Base-by-base conservation (phyloP, 441 rosid genomes). In the Adansonia rubrostipa region DNA sequence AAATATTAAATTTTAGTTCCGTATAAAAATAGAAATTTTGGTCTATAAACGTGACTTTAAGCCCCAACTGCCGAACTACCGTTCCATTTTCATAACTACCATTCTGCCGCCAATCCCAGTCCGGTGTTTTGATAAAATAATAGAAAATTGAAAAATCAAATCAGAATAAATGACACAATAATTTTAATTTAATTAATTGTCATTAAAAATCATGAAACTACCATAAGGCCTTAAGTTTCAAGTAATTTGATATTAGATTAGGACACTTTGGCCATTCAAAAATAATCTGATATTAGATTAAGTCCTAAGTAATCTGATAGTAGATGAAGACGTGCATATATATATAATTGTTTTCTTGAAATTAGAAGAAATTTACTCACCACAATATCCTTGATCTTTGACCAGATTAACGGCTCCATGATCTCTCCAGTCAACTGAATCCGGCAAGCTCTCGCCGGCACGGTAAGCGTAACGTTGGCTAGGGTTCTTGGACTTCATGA, bases 351-450 rank as follows among this genome's bases (percentile, higher is more conserved):
- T 11, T 50, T 50, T 50, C 17, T 66, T 66, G 71, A 42, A 42
- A 44, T 14, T 69, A 22, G 13, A 48, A 48, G 40, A 67, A 67
- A 15, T 69, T 77, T 10, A 83, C 79, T 58, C 81, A 90, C 96
- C 96, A 74, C 96, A 88, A 69, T 77, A 28, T 42, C 93, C 92
- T 85, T 92, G 93, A 68, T 92, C 87, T 81, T 92, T 92, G 78
- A 92, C 75, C 40, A 86, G 84, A 76, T 61, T 83, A 57, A 92
- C 93, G 8, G 93, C 93, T 13, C 93, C 96, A 8, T 19, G 67
- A 65, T 67, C 61, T 80, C 93, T 90, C 93, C 92, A 92, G 77
- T 92, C 93, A 19, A 90, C 86, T 4, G 84, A 74, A 20, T 79
- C 88, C 48, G 92, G 92, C 67, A 90, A 58, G 61, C 6, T 19